These are phyloP conservation scores for Cutaneotrichosporon cutaneum DNA, from an alignment of 1,284 basidiomycete species.

Conservation along the genomic window DNA sequence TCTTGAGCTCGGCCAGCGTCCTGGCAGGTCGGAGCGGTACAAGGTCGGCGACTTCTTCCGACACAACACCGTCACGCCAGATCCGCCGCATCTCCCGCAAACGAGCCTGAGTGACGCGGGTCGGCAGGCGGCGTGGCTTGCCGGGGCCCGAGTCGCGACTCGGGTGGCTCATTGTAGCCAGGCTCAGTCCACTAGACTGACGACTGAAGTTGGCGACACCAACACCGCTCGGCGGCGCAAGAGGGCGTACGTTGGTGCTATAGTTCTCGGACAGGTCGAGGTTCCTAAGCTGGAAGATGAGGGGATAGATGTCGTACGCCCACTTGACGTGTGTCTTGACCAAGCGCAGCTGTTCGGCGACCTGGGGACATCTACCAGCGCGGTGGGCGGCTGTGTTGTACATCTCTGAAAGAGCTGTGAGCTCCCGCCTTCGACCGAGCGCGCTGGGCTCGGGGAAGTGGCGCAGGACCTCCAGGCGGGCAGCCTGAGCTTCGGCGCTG, in stretches of 20 bases:
- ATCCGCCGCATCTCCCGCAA: constrained; percentile 30
- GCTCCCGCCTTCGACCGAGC: not conserved
- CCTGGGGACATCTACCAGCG: not conserved
- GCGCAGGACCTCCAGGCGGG: constrained; percentile 22
- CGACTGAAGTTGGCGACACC: not conserved
- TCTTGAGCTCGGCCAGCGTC: constrained; percentile 14
- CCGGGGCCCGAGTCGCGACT: not conserved
- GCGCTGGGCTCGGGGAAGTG: constrained; percentile 23
- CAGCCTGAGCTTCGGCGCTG: constrained; percentile 17
- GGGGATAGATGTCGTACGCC: constrained; percentile 4
- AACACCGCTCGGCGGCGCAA: not conserved
- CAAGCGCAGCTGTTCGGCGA: not conserved
- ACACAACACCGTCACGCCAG: constrained; percentile 24
- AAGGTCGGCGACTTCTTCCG: constrained; percentile 2
- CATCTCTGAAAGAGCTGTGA: not conserved
- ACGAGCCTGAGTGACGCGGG: constrained; percentile 11
- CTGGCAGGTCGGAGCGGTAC: not conserved
- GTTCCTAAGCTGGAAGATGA: not conserved
- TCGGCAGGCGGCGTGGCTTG: not conserved
- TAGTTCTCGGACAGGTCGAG: constrained; percentile 8
- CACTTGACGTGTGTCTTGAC: constrained; percentile 6
- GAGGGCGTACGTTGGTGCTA: not conserved
- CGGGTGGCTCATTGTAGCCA: not conserved
- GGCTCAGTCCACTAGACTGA: not conserved
- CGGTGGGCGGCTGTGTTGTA: not conserved